Evolutionary conservation across 495 filamentous ascomycete species (phyloP), one percentile per base, ranked within the genome.

Genomic region (Penicillium cosmopolitanum): DNA sequence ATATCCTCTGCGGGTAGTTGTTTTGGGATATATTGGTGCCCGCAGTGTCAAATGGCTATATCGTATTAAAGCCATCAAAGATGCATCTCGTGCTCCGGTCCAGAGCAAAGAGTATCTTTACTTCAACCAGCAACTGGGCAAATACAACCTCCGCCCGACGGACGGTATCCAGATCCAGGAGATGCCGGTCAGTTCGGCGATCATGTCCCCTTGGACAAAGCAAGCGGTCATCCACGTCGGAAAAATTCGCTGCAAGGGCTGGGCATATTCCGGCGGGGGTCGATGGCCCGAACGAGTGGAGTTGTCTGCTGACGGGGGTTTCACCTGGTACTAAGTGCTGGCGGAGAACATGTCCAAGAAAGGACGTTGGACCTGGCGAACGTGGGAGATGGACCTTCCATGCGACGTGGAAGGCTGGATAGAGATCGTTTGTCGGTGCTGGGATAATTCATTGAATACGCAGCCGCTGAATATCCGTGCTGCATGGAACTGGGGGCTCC

Each of bases 401-500:
- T 73, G 72, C 33, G 75, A 79, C 25, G 73, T 69, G 1, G 76
- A 79, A 58, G 76, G 75, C 0, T 79, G 76, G 76, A 68, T 77
- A 28, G 75, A 79, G 58, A 70, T 79, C 53, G 73, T 79, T 1
- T 73, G 68, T 38, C 59, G 76, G 2, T 75, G 72, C 57, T 79
- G 76, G 76, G 76, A 79, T 47, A 77, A 77, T 47, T 62, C 73
- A 0, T 51, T 77, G 12, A 79, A 79, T 36, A 77, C 76, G 1
- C 74, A 79, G 52, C 76, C 76, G 5, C 61, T 77, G 9, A 72
- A 67, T 53, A 65, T 78, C 1, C 69, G 75, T 50, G 68, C 72
- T 0, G 68, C 75, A 5, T 78, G 78, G 78, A 81, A 80, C 66
- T 88, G 85, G 85, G 86, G 84, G 42, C 72, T 89, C 13, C 86